Evolutionary conservation across 2,329 filamentous ascomycete species (phyloP), one percentile per base, ranked within the genome.

Genomic region (Alternaria sp.): DNA sequence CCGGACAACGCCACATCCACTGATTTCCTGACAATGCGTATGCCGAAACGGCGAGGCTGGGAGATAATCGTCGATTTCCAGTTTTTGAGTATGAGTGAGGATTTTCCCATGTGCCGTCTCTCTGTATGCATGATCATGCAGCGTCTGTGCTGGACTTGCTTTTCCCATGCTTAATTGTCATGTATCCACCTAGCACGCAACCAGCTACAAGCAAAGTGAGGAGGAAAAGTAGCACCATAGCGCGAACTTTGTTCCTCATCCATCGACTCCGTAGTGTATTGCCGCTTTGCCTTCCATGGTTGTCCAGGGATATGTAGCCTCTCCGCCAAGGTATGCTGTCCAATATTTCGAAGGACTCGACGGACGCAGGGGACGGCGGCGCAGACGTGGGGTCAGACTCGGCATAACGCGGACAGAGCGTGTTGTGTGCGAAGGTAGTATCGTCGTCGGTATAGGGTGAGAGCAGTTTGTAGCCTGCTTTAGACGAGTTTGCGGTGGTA

Each of bases 331-430:
- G 73, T 45, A 75, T 70, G 21, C 66, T 71, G 28, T 78, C 76
- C 19, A 77, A 63, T 43, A 77, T 68, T 54, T 79, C 76, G 58
- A 79, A 77, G 15, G 76, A 75, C 57, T 79, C 74, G 17, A 78
- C 70, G 2, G 75, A 77, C 10, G 75, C 71, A 25, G 76, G 76
- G 10, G 76, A 78, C n/a, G 75, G 73, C 12, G 76, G 77, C n/a
- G 74, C 71, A 21, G 73, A 76, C 2, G 73, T 68, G 11, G 69
- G 55, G 49, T 79, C 75, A 19, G 65, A 65, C 43, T 79, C 75
- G 28, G 74, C 74, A 64, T 79, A 78, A 50, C 72, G 73, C 10
- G 76, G 74, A 53, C 69, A 76, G 28, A 79, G 73, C 13, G 73
- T 59, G 36, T 67, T 73, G 56, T 74, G 70, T 10, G 75, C 67